Evolutionary conservation across 768 basidiomycete species (phyloP), one percentile per base, ranked within the genome.

Genomic region (Pisolithus marmoratus): DNA sequence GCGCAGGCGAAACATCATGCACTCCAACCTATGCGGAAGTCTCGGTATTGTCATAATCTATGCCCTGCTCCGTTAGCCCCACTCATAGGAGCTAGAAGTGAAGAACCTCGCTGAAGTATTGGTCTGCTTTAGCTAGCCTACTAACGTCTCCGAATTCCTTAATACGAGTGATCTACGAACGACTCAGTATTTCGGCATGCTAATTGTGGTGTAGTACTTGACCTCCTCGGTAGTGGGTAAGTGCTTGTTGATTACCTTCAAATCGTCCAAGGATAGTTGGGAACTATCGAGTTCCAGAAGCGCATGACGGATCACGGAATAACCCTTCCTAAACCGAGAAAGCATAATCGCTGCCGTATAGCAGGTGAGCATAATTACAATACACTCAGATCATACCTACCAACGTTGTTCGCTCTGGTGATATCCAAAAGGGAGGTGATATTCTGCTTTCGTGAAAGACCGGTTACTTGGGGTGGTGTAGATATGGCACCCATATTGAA

Each of bases 211-310:
- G 38, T 17, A 15, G 19, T 11, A 5, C 19, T 72, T 20, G 37
- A 86, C 87, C 75, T 97, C 94, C 46, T 95, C 93, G 0, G 73
- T n/a, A 0, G 87, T 89, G 2, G 94, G 94, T 5, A 88, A 68
- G 49, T 89, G 84, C 53, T 80, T 82, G 59, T 81, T 78, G 58
- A 95, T 81, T 0, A 82, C 79, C 61, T 78, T 86, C 15, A 97
- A 71, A 59, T 88, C 78, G 57, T 95, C 93, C n/a, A 84, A 67
- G 0, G 82, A 76, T 5, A 94, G 68, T 41, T 66, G 75, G 2
- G 73, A 62, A 57, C 94, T 91, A 55, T 93, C 83, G 5, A 94
- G 55, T 38, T 81, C 78, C 19, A 94, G 64, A 4, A 95, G 65
- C 0, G 90, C 86, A 41, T 71, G 75, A n/a, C 82, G 75, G 57